Conservation (phyloP, 345 rosid species). For the Eucalyptus cloeziana region DNA sequence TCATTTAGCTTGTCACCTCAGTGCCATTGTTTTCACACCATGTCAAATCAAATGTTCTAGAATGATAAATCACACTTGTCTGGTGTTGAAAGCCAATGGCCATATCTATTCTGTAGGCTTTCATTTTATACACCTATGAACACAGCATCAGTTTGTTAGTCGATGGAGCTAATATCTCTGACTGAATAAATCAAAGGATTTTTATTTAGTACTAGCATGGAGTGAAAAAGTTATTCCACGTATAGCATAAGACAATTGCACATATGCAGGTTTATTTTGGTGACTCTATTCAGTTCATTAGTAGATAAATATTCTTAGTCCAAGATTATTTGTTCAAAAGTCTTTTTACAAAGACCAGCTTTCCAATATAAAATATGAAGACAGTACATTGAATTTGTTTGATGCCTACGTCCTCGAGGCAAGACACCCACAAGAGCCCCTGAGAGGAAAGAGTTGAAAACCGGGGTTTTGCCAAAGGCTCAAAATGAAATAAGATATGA, state of each 20-base stretch:
- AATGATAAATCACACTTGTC: not conserved
- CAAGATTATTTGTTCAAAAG: not conserved
- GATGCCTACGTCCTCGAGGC: not conserved
- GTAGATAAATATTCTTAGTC: not conserved
- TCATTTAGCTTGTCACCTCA: not conserved
- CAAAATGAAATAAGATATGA: not conserved
- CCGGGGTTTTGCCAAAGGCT: not conserved
- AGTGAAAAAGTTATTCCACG: not conserved
- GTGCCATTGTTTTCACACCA: not conserved
- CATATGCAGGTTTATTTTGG: not conserved
- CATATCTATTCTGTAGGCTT: not conserved
- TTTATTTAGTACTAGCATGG: not conserved
- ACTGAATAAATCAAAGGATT: not conserved
- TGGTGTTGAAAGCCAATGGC: not conserved
- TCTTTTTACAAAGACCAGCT: not conserved
- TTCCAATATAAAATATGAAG: not conserved
- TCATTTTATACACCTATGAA: not conserved
- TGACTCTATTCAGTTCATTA: not conserved
- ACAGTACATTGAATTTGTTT: not conserved
- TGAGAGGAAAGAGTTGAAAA: not conserved
- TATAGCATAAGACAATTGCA: not conserved
- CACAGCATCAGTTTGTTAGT: not conserved
- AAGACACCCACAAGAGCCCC: not conserved
- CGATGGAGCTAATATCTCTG: not conserved
- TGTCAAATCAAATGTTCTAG: not conserved